Conservation (phyloP, 164 flowering plant species). For the Liquidambar formosana region DNA sequence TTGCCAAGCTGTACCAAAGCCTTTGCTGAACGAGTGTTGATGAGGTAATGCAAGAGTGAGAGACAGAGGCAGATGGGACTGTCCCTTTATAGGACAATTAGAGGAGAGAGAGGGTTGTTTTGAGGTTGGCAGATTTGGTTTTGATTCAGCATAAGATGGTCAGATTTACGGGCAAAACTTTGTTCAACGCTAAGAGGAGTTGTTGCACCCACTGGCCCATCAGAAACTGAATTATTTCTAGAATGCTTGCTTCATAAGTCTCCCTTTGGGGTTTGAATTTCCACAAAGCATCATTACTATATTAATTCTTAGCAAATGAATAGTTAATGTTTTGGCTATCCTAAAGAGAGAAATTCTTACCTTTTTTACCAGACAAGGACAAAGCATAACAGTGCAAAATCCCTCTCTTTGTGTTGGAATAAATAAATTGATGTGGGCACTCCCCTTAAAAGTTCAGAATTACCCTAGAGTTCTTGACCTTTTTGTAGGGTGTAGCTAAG, state of each 20-base stretch:
- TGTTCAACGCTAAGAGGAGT: conserved; percentile 41
- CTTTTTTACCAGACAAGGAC: not conserved
- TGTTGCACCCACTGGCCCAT: conserved; percentile 67
- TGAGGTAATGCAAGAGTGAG: conserved; percentile 15
- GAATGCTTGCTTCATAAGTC: conserved; percentile 43
- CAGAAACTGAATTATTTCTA: conserved; percentile 15
- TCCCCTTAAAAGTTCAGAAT: not conserved
- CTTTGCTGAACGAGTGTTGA: not conserved
- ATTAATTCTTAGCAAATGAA: too few relatives aligned
- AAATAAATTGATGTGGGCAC: not conserved
- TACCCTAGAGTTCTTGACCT: too few relatives aligned
- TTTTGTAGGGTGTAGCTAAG: too few relatives aligned
- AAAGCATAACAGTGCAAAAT: not conserved
- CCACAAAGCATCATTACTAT: conserved; percentile 16
- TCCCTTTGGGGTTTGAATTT: conserved; percentile 22
- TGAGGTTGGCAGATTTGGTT: conserved; percentile 63
- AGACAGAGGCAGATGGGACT: conserved; percentile 2
- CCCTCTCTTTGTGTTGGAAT: not conserved
- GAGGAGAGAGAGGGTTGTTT: conserved; percentile 13
- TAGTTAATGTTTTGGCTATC: too few relatives aligned
- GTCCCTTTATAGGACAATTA: conserved; percentile 18
- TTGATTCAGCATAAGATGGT: conserved; percentile 25
- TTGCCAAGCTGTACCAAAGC: not conserved
- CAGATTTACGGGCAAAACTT: conserved; percentile 22
- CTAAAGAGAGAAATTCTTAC: too few relatives aligned